Conservation (phyloP, 1,284 basidiomycete species). For the Cutaneotrichosporon spelunceum region DNA sequence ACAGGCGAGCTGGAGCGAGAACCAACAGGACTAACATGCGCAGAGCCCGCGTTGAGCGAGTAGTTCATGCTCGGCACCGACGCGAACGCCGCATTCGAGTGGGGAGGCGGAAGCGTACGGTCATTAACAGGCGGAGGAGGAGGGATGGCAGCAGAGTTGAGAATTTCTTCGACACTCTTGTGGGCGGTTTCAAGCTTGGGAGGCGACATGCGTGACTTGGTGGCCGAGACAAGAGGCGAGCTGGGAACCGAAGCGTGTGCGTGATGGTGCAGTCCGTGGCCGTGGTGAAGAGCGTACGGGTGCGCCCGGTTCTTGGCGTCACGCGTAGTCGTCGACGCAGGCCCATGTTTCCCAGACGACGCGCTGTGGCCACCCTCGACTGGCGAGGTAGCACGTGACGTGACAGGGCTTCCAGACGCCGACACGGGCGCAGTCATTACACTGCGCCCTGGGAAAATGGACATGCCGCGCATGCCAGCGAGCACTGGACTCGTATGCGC, state of each 20-base stretch:
- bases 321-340: slow-evolving; percentile 43
- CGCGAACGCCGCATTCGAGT: slow-evolving; percentile 34
- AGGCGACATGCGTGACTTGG: slow-evolving; percentile 42
- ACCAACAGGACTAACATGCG: slow-evolving; percentile 43
- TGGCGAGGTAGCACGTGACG: slow-evolving; percentile 43
- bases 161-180: slow-evolving; percentile 52
- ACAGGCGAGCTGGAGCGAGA: slow-evolving; percentile 46
- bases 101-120: slow-evolving; percentile 47
- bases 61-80: slow-evolving; percentile 36
- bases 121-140: slow-evolving; percentile 41
- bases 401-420: slow-evolving; percentile 39
- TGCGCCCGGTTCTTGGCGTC: slow-evolving; percentile 50
- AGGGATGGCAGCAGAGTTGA: slow-evolving; percentile 48
- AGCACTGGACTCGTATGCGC: slow-evolving; percentile 61
- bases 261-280: slow-evolving; percentile 13
- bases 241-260: slow-evolving; percentile 39
- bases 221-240: slow-evolving; percentile 37
- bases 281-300: slow-evolving; percentile 36
- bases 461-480: slow-evolving; percentile 65
- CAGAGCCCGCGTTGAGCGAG: slow-evolving; percentile 44
- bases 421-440: slow-evolving; percentile 49
- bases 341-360: slow-evolving; percentile 50
- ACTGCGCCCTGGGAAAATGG: slow-evolving; percentile 43
- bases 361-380: slow-evolving; percentile 46
- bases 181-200: slow-evolving; percentile 34